Evolutionary conservation across 306 rosid species (phyloP), one percentile per base, ranked within the genome.

Genomic region (Rosa multiflora): DNA sequence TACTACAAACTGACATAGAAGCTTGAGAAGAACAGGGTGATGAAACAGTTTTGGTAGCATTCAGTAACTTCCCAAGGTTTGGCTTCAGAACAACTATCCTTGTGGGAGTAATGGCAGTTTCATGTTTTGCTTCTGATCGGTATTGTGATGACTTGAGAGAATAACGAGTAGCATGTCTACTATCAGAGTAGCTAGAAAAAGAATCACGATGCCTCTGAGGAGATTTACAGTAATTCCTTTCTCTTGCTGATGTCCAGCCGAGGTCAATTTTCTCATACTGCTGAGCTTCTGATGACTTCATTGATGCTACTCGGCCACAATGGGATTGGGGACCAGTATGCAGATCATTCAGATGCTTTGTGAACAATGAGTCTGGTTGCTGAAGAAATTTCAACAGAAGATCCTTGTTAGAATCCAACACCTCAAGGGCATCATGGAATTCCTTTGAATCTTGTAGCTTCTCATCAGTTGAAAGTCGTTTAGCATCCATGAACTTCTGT

Each of bases 31-130:
- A 91, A 85, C 90, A 84, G 26, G 96, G 87, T 51, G 92, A 74
- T 21, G 91, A 82, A 48, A 52, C 84, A 59, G 82, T 63, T 67
- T 86, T 61, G 47, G 87, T 26, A 79, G 83, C 83, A 84, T 69
- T 86, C 76, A 85, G 88, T 26, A 83, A 77, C 88, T 88, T 91
- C 76, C 97, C 98, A 61, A 90, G 59, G 81, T 95, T 95, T 35
- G 99, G 99, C 78, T 95, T 95, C 73, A 95, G 87, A 75, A 95
- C 96, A 77, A 95, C 98, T 74, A 95, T 95, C 83, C 89, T 87
- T 81, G 91, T 95, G 21, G 99, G 91, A 73, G 56, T 84, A 55
- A 86, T 76, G 78, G 72, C 76, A 80, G 86, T 77, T 43, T 87
- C 86, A 20, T 83, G 79, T 62, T 79, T 85, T 29, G 84, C 85